Evolutionary conservation across 2,329 filamentous ascomycete species (phyloP), one percentile per base, ranked within the genome.

Genomic region (Boeremia lycopersici): DNA sequence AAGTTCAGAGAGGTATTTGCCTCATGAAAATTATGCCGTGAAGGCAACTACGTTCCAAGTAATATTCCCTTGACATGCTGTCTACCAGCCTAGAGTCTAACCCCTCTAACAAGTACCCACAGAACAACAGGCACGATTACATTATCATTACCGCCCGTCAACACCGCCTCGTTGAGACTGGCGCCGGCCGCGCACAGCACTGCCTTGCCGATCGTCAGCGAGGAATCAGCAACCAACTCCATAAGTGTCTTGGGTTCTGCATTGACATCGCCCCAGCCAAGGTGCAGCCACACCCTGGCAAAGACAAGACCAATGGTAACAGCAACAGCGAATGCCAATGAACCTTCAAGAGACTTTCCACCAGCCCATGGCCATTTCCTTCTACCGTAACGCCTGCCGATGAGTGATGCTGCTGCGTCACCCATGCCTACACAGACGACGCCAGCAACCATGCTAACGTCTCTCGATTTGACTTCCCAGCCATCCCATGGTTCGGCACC

Each of bases 71-170:
- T 12, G n/a, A 40, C 40, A 40, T 23, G 28, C 49, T 40, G 26
- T 53, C 41, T 50, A 50, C 36, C 10, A 19, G 26, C 11, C 50
- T 61, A 73, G 33, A 72, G 53, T 50, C 83, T 83, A 56, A 93
- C 75, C 17, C 90, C 91, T 76, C 93, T 89, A 34, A 96, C 92
- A 67, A 96, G 87, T 56, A 93, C 84, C 95, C 95, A 99, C 57
- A 99, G 77, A 45, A 96, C 87, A 53, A 99, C 86, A 4, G 95
- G 95, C 60, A 98, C 93, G 60, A 98, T 88, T 15, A 99, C 95
- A 80, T 99, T 99, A 81, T 99, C 95, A 75, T 99, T 99, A 28
- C 93, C 95, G 2, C 95, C 95, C 12, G 95, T 98, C 60, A 99
- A 78, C 41, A 97, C 93, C 25, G 95, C 93, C 78, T 99, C 95